Base-by-base conservation (phyloP, 225 moss, liverwort and hornwort species). In the Straminergon stramineum region DNA sequence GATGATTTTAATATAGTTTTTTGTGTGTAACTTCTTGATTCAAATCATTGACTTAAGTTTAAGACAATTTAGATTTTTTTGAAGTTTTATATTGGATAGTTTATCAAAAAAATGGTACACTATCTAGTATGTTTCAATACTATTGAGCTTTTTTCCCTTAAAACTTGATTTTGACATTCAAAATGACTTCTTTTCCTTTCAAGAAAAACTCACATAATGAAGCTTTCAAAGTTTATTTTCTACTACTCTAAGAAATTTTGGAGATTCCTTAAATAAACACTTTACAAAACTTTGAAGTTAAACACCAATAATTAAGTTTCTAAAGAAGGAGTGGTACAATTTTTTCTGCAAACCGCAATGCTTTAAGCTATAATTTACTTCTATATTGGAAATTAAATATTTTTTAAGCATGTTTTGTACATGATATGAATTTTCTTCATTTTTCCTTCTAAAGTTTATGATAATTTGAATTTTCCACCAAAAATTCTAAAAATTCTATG, bases 321-420 rank as follows among this genome's bases (percentile, higher is more conserved):
- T 39, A 70, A 70, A 39, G 15, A 24, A 13, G 5, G 2, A 24
- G 15, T 70, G 24, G 41, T 1, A 39, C 3, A 4, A 26, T 14
- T 14, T 1, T 8, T 41, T 39, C 30, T 65, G 39, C 41, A 41
- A 14, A 71, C 26, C 15, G 15, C 7, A 41, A 71, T 26, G 15
- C 7, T 41, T 3, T 41, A 41, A 24, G 41, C 8, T 15, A 26
- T 8, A 5, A 71, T 26, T 15, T 41, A 15, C 3, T 26, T 41
- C 4, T 71, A 26, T 9, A 1, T 0, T 12, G 1, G 0, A n/a
- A 39, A 4, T 69, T 69, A 22, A 7, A n/a, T 6, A 23, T 68
- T n/a, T 69, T 13, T 22, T 1, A 31, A 64, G 16, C 31, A 31
- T 31, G 1, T 31, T 64, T 64, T 31, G 31, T 16, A 34, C 34